phyloP scores from a whole-genome alignment of 352 stramenopile genomes.

The Globisporangium cederbergense region DNA sequence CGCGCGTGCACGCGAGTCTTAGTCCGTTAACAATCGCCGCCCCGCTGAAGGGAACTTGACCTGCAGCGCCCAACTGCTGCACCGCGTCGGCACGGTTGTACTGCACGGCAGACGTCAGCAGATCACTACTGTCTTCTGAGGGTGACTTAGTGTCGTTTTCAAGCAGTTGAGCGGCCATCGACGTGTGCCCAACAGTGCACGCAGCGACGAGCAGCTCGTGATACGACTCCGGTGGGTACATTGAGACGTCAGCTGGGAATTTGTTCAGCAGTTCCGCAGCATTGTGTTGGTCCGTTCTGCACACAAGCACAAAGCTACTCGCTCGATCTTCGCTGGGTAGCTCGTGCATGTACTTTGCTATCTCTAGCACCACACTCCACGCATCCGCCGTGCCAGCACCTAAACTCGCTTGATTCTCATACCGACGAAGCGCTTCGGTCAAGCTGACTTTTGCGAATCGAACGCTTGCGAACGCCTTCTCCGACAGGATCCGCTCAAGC shows the following conservation, averaged over 20 bases:
- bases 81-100: neutral
- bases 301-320: slow-evolving; percentile 21
- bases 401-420: neutral
- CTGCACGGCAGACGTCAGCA: neutral
- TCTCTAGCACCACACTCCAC: slow-evolving; percentile 8
- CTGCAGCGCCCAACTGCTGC: neutral
- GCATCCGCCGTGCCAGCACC: neutral
- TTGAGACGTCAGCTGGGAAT: slow-evolving; percentile 2
- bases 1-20: slow-evolving; percentile 18
- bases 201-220: slow-evolving; percentile 2
- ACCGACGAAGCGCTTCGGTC: neutral
- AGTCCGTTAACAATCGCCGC: slow-evolving; percentile 19
- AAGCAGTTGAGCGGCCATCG: slow-evolving; percentile 9
- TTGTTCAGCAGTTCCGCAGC: neutral
- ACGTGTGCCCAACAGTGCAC: neutral
- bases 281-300: neutral
- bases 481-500: neutral
- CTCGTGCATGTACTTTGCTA: slow-evolving; percentile 19
- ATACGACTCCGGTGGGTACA: slow-evolving; percentile 3
- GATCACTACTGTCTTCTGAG: neutral
- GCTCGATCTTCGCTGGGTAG: slow-evolving; percentile 24
- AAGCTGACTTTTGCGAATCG: slow-evolving; percentile 10
- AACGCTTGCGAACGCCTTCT: slow-evolving; percentile 1
- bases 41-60: neutral
- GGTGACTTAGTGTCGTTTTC: neutral